Evolutionary conservation across 306 rosid species (phyloP), one percentile per base, ranked within the genome.

Genomic region (Citrullus amarus): DNA sequence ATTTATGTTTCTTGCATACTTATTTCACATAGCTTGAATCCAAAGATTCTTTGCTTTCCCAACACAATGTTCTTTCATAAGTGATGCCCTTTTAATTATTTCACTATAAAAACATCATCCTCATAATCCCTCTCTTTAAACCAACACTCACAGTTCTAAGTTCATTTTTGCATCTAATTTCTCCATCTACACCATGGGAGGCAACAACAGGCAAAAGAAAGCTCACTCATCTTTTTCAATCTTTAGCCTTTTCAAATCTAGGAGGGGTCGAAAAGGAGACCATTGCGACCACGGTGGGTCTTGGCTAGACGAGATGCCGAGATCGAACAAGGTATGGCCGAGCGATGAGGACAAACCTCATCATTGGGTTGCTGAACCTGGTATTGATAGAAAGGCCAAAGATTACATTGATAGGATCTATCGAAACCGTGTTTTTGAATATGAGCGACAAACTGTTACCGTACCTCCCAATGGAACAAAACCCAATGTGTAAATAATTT

Each of bases 281-380:
- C 65, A 60, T 15, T 60, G 78, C 41, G 81, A 74, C 18, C 28
- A 84, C 15, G n/a, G 20, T 20, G 12, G 60, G 4, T 6, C 28
- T 2, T n/a, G 28, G 28, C 46, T 10, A 8, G 88, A 88, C 1
- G 90, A 84, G 12, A 79, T 85, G 25, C 4, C 70, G 65, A 88
- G 80, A 61, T 43, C 75, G 2, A 56, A 81, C 14, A 89, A 78
- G 86, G 87, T 90, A 20, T 91, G 92, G 92, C 96, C 93, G 8
- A 93, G 96, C 55, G 91, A 91, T 17, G 91, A 81, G 51, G 97
- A 93, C 84, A 89, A 75, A 85, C 88, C 82, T 7, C 79, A 83
- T 0, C 87, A 86, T 81, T 87, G 90, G 4, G 89, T 90, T 0
- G 97, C 91, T 22, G 96, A 89, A 74, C 98, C 89, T 70, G 88